Conservation (phyloP, 176 grass and related monocot genomes). For the Aegilops bicornis region DNA sequence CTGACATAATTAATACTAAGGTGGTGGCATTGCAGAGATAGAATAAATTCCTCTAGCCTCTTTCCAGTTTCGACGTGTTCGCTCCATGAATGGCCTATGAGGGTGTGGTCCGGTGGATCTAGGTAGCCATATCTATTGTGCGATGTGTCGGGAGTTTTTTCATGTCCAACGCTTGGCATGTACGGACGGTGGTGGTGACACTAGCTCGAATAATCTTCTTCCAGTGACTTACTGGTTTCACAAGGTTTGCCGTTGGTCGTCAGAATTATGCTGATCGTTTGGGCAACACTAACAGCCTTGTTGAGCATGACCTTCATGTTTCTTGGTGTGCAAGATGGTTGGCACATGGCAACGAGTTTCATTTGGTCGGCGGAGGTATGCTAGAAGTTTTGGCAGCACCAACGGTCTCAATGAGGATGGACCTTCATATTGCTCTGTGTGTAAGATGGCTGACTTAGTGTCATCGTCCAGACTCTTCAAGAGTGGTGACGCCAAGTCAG, state of each 20-base stretch:
- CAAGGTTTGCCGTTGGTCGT: too few species aligned
- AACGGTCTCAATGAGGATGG: not conserved
- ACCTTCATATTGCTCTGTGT: not conserved
- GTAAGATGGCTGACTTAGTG: not conserved
- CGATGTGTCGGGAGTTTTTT: not conserved
- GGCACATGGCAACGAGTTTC: too few species aligned
- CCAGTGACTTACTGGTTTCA: not conserved
- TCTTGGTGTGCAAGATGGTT: not conserved
- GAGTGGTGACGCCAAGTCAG: not conserved
- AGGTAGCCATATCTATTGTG: too few species aligned
- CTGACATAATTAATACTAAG: too few species aligned
- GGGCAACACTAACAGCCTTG: not conserved
- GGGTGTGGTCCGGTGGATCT: too few species aligned
- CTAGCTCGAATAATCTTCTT: not conserved
- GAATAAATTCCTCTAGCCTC: too few species aligned
- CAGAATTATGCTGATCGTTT: not conserved
- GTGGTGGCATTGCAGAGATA: too few species aligned
- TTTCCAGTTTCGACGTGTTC: too few species aligned
- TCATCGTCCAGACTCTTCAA: not conserved
- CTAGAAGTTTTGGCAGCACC: not conserved
- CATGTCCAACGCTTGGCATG: not conserved
- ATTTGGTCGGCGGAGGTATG: not conserved
- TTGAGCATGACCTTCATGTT: not conserved
- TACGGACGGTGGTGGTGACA: not conserved
- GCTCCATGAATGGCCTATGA: too few species aligned